A percentile compares a stretch with the other conserved stretches of the same genome.
Evolutionary conservation across 768 basidiomycete genomes (phyloP).

Genomic region (Guyanaporus albipodus): DNA sequence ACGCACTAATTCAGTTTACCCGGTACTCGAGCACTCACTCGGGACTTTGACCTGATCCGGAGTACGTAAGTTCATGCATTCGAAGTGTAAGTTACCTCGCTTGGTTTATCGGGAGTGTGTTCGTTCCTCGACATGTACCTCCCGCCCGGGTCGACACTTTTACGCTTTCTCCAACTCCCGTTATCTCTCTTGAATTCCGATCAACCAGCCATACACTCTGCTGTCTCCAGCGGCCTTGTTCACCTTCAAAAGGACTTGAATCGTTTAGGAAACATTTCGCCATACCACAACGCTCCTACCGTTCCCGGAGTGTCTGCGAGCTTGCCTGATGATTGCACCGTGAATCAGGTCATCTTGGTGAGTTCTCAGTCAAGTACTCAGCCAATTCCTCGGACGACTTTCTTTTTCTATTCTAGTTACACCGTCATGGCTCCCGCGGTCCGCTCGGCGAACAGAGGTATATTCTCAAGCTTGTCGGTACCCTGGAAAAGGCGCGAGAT

Average conservation of each 20-base stretch:
- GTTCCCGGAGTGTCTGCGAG: constrained; percentile 24
- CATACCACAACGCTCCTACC: constrained; percentile 34
- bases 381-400: neutral
- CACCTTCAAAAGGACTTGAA: neutral
- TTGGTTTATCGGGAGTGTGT: neutral
- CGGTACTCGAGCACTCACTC: too few relatives aligned
- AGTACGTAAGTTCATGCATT: too few relatives aligned
- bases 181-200: neutral
- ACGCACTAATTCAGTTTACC: too few relatives aligned
- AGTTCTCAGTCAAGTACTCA: neutral
- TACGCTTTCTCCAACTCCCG: constrained; percentile 16
- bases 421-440: constrained; percentile 40
- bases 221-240: neutral
- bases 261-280: constrained; percentile 34
- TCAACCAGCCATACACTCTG: too few relatives aligned
- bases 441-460: too few relatives aligned
- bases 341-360: constrained; percentile 41
- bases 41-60: too few relatives aligned
- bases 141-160: neutral
- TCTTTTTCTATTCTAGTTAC: constrained; percentile 27
- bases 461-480: constrained; percentile 31
- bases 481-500: constrained; percentile 25
- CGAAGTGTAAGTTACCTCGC: too few relatives aligned
- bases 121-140: constrained; percentile 15
- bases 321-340: constrained; percentile 37